Evolutionary conservation across 2,329 filamentous ascomycete species (phyloP).

Genomic region (Sporothrix dimorphospora): DNA sequence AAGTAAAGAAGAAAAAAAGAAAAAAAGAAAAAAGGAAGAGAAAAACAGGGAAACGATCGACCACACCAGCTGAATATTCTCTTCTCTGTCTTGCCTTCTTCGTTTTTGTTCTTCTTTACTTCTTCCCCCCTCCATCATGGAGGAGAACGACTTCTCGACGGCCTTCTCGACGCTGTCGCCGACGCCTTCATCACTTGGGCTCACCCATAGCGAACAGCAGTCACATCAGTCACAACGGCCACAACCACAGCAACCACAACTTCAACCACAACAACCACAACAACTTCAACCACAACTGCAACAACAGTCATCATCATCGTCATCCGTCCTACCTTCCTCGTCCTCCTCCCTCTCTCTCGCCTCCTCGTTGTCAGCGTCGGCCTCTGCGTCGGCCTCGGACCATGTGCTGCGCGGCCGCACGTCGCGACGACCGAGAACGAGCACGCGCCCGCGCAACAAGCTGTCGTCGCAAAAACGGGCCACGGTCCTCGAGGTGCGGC

Average conservation of each 20-base stretch:
- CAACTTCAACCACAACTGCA: neutral
- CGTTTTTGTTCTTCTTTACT: neutral
- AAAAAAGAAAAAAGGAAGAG: neutral
- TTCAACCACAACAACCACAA: neutral
- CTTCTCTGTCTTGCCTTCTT: neutral
- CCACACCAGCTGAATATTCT: slow-evolving; percentile 5
- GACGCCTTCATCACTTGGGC: neutral
- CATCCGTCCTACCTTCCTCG: neutral
- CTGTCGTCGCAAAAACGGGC: slow-evolving; percentile 36
- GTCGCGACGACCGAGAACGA: slow-evolving; percentile 13
- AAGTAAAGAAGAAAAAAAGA: neutral
- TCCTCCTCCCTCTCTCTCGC: neutral
- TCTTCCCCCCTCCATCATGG: slow-evolving; percentile 4
- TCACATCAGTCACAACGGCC: neutral
- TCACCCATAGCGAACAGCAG: neutral
- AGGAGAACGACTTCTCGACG: neutral
- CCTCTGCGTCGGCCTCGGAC: neutral
- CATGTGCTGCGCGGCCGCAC: slow-evolving; percentile 6
- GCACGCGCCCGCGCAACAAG: slow-evolving; percentile 32
- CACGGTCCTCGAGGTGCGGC: slow-evolving; percentile 37
- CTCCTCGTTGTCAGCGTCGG: neutral
- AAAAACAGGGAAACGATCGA: slow-evolving; percentile 10
- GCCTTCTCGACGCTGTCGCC: slow-evolving; percentile 13
- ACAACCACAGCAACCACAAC: neutral
- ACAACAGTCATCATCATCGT: neutral